Conservation (phyloP, 1,284 basidiomycete species). For the Ustilago esculenta region DNA sequence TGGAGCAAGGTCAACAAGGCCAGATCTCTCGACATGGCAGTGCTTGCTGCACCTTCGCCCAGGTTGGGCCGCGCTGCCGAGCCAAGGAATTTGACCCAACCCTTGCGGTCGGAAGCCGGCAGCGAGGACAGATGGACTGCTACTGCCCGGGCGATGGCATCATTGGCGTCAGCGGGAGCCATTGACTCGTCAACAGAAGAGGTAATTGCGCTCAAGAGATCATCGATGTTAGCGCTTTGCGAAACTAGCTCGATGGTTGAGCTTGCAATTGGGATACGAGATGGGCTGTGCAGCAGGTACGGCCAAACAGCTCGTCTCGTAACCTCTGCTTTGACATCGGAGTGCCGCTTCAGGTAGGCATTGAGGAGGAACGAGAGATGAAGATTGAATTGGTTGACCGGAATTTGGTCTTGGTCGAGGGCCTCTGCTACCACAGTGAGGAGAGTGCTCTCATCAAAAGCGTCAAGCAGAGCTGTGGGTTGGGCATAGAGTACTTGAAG, state of each 20-base stretch:
- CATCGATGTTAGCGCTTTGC: constrained; percentile 7
- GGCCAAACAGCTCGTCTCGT: constrained; percentile 39
- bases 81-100: constrained; percentile 26
- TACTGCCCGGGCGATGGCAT: constrained; percentile 14
- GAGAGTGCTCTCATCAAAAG: constrained; percentile 29
- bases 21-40: constrained; percentile 30
- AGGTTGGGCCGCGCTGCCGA: constrained; percentile 4
- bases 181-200: constrained; percentile 3
- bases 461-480: constrained; percentile 26
- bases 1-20: constrained; percentile 30
- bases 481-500: constrained; percentile 48
- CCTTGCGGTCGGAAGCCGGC: constrained; percentile 2
- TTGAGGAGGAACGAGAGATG: constrained; percentile 40
- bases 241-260: constrained; percentile 9
- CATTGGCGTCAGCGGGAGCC: constrained; percentile 18
- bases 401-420: constrained; percentile 14
- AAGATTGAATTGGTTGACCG: constrained; percentile 21
- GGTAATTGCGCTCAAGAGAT: constrained; percentile 9
- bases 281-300: constrained; percentile 19
- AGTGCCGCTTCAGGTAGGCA: constrained; percentile 17
- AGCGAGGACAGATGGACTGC: constrained; percentile 10
- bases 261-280: constrained; percentile 7
- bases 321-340: constrained; percentile 13
- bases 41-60: neutral
- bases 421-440: constrained; percentile 40